These are phyloP conservation scores for Zangia roseola DNA, from an alignment of 768 basidiomycete species.

Conservation along the genomic window DNA sequence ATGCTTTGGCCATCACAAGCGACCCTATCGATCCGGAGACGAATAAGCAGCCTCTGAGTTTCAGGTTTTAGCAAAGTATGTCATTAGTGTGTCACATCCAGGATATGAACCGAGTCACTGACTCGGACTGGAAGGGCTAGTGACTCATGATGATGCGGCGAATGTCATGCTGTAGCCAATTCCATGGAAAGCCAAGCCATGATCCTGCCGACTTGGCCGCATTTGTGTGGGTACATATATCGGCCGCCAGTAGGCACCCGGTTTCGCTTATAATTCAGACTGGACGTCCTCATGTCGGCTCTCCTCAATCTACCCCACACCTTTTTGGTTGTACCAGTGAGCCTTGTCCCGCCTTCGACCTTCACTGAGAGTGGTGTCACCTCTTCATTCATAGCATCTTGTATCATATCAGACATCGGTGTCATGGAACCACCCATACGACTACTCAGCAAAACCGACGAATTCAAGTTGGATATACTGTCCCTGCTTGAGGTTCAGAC, in stretches of 20 bases:
- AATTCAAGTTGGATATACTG: not conserved
- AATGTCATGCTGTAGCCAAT: not conserved
- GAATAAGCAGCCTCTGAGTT: not conserved
- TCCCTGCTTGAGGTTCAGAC: conserved; percentile 2
- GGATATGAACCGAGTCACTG: not conserved
- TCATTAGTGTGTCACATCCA: no score
- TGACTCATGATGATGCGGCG: conserved; percentile 2
- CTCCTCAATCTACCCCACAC: not conserved
- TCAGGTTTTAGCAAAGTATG: not conserved
- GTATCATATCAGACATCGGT: conserved; percentile 1
- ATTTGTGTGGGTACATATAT: not conserved
- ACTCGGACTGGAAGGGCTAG: conserved; percentile 1
- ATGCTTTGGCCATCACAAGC: not conserved
- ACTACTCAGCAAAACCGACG: not conserved
- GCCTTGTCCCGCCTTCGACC: not conserved
- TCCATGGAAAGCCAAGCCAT: conserved; percentile 13
- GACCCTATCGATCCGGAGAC: not conserved
- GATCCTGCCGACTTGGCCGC: no score
- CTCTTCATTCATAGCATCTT: conserved; percentile 3
- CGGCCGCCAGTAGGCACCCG: not conserved
- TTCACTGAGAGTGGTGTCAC: not conserved
- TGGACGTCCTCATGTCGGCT: not conserved
- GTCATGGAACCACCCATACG: not conserved
- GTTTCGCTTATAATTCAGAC: conserved; percentile 7
- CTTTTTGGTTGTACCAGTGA: conserved; percentile 5